Evolutionary conservation across 495 filamentous ascomycete species (phyloP).

Genomic region (Penicillium canariense): DNA sequence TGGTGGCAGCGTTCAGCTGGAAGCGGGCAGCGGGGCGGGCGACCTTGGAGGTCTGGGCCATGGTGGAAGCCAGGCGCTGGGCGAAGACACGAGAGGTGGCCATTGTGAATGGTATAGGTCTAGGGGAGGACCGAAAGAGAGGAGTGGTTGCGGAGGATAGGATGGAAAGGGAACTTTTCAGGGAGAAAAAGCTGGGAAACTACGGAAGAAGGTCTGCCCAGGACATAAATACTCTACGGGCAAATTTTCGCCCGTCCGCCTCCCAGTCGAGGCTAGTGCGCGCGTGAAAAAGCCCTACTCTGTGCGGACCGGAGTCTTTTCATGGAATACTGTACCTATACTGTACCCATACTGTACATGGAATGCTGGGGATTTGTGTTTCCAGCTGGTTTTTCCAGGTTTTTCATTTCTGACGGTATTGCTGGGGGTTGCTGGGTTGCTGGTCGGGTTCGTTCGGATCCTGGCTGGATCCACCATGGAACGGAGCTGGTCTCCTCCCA

Average conservation of each 20-base stretch:
- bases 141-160: constrained; percentile 22
- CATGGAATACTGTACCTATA: constrained; percentile 18
- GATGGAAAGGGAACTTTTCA: constrained; percentile 33
- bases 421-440: neutral
- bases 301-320: constrained; percentile 19
- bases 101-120: constrained; percentile 59
- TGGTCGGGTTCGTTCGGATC: constrained; percentile 18
- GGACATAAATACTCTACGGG: constrained; percentile 47
- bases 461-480: neutral
- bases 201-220: constrained; percentile 34
- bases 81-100: constrained; percentile 70
- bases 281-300: constrained; percentile 40
- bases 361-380: constrained; percentile 26
- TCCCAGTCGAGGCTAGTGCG: constrained; percentile 39
- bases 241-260: constrained; percentile 46
- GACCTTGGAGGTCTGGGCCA: constrained; percentile 67
- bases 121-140: constrained; percentile 15
- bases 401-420: constrained; percentile 12
- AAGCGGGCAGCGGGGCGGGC: constrained; percentile 66
- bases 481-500: constrained; percentile 2
- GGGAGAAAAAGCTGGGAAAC: constrained; percentile 47
- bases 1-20: constrained; percentile 58
- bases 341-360: constrained; percentile 4
- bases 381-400: constrained; percentile 13
- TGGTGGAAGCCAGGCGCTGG: constrained; percentile 70